Conservation (phyloP, 2,329 filamentous ascomycete species). For the Sodiomyces alkalinus region DNA sequence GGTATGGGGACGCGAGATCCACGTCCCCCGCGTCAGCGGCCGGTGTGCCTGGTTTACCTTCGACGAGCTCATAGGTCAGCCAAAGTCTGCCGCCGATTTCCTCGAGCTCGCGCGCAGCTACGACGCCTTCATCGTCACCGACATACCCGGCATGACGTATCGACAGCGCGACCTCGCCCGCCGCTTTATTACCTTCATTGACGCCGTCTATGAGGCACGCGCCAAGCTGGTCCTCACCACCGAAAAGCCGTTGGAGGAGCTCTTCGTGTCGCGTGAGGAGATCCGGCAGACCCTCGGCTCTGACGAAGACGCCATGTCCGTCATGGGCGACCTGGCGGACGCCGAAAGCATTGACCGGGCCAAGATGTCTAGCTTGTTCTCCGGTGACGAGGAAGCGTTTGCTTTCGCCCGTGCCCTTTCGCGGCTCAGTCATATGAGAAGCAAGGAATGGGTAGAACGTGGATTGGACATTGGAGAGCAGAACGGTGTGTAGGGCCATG, state of each 20-base stretch:
- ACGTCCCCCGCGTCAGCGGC: conserved; percentile 76
- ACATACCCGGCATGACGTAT: conserved; percentile 83
- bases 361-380: conserved; percentile 76
- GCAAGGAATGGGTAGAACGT: conserved; percentile 84
- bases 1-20: conserved; percentile 86
- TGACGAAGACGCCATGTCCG: conserved; percentile 40
- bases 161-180: conserved; percentile 74
- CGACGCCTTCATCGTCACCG: conserved; percentile 82
- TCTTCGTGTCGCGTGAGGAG: conserved; percentile 68
- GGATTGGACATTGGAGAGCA: conserved; percentile 51
- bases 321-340: conserved; percentile 72
- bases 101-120: conserved; percentile 82
- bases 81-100: conserved; percentile 89
- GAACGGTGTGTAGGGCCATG: conserved; percentile 50
- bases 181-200: conserved; percentile 93
- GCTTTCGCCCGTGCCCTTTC: conserved; percentile 84
- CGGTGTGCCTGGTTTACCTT: conserved; percentile 85
- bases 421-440: conserved; percentile 81
- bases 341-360: conserved; percentile 73
- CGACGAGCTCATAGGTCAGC: conserved; percentile 74
- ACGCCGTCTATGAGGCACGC: conserved; percentile 83
- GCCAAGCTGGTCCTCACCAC: conserved; percentile 94
- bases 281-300: conserved; percentile 40
- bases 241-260: conserved; percentile 66
- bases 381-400: conserved; percentile 90